A percentile compares a stretch with the other conserved stretches of the same genome.
Conservation (phyloP, 2,329 filamentous ascomycete genomes). For the Bipolaris cookei region DNA sequence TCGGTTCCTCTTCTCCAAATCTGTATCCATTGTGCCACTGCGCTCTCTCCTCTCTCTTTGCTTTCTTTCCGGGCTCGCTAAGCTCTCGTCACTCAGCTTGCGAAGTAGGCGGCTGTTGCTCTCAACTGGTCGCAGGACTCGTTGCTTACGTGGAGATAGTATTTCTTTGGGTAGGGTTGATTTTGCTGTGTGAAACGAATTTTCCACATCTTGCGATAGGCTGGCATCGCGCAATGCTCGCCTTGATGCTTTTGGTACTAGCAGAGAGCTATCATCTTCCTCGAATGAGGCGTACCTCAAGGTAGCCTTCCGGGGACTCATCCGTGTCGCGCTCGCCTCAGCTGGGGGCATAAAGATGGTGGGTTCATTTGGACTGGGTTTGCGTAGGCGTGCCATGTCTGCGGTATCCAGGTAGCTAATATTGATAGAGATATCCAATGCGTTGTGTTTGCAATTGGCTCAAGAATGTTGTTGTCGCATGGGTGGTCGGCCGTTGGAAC, state of each 20-base stretch:
- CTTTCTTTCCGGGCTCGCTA: conserved; percentile 38
- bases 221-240: conserved; percentile 33
- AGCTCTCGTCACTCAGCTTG: conserved; percentile 38
- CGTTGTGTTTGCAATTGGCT: conserved; percentile 8
- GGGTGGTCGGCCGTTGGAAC: conserved; percentile 6
- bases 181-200: conserved; percentile 34
- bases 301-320: conserved; percentile 38
- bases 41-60: conserved; percentile 26
- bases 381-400: conserved; percentile 46
- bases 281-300: conserved; percentile 12
- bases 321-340: conserved; percentile 27
- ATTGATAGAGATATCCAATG: conserved; percentile 6
- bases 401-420: conserved; percentile 6
- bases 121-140: conserved; percentile 41
- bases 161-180: conserved; percentile 12
- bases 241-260: conserved; percentile 36
- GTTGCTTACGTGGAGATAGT: conserved; percentile 40
- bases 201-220: conserved; percentile 31
- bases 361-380: conserved; percentile 36
- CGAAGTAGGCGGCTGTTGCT: conserved; percentile 40
- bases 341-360: conserved; percentile 27
- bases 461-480: conserved; percentile 12
- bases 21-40: conserved; percentile 23
- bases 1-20: conserved; percentile 21
- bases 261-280: conserved; percentile 31